These are phyloP conservation scores for Calonectria pseudoreteaudii DNA, from an alignment of 2,329 filamentous ascomycete species.

Conservation along the genomic window DNA sequence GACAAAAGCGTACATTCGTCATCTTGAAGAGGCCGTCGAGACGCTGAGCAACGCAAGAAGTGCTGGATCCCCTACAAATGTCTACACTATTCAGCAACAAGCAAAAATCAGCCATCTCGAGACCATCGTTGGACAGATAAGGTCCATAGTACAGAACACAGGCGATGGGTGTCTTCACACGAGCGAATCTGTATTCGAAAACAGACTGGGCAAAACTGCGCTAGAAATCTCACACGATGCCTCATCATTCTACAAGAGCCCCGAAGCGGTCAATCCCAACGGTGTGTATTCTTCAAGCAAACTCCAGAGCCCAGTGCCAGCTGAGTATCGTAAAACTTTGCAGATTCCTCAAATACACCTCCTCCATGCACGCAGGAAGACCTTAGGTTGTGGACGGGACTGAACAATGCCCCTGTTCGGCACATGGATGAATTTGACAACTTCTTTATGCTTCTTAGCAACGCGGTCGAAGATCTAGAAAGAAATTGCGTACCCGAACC, in stretches of 20 bases:
- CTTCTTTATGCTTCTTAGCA: not conserved
- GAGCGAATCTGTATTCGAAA: not conserved
- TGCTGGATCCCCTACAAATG: not conserved
- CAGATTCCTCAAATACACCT: not conserved
- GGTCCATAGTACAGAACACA: not conserved
- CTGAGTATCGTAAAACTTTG: not conserved
- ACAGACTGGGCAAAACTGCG: not conserved
- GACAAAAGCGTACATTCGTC: not conserved
- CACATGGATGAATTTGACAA: not conserved
- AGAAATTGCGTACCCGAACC: not conserved
- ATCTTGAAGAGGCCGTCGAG: not conserved
- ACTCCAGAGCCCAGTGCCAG: not conserved
- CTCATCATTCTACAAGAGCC: not conserved
- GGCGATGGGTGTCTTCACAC: not conserved
- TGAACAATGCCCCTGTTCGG: not conserved
- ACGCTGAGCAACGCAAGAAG: not conserved
- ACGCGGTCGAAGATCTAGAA: not conserved
- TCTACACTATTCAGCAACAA: not conserved
- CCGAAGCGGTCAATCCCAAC: not conserved
- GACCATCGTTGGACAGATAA: not conserved
- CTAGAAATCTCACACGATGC: not conserved
- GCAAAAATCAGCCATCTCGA: not conserved
- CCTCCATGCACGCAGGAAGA: not conserved
- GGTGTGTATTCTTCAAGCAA: not conserved
- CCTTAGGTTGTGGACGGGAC: not conserved